Base-by-base conservation (phyloP, 2,329 filamentous ascomycete genomes). In the Chaetomium globosum region DNA sequence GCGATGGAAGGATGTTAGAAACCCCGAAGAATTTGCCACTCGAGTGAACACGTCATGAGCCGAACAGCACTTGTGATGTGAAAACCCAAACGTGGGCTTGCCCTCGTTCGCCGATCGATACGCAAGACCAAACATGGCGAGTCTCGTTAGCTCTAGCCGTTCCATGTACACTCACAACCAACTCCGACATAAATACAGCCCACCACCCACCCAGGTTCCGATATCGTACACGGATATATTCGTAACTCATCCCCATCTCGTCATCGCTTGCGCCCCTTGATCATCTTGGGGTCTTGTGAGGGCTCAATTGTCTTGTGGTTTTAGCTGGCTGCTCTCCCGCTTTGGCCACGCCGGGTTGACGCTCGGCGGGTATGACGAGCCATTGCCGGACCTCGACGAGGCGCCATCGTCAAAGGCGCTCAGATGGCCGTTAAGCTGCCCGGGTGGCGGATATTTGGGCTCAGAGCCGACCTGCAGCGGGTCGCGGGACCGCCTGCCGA, bases 341-440 rank as follows among this genome's bases (percentile, higher is more conserved):
- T 62, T 64, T 3, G 69, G 65, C 65, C 65, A 66, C 23, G 52
- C 43, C 1, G 58, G 55, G 19, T 63, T 36, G 59, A 26, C 59
- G 31, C 64, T 65, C 4, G 49, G 54, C 1, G 61, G 31, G 16
- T 63, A 39, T 19, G 58, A 56, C 58, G 62, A 49, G 30, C 56
- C 58, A 31, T 46, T 54, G 39, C 43, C 55, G 7, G 65, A 55
- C 39, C 51, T 21, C 3, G 57, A 33, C 12, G 64, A 67, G 0
- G 51, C 46, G 2, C 49, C 33, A 21, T 70, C 65, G 57, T 70
- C 69, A 39, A 70, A 71, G 0, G 68, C 68, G 49, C 63, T 66
- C 30, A 68, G 30, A 30, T 68, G 58, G 2, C 60, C 64, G 30
- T 63, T 65, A 8, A 39, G 43, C 49, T 59, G 62, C 19, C 46